phyloP scores from a whole-genome alignment of 2,329 filamentous ascomycete genomes.

The Trichoderma harzianum region DNA sequence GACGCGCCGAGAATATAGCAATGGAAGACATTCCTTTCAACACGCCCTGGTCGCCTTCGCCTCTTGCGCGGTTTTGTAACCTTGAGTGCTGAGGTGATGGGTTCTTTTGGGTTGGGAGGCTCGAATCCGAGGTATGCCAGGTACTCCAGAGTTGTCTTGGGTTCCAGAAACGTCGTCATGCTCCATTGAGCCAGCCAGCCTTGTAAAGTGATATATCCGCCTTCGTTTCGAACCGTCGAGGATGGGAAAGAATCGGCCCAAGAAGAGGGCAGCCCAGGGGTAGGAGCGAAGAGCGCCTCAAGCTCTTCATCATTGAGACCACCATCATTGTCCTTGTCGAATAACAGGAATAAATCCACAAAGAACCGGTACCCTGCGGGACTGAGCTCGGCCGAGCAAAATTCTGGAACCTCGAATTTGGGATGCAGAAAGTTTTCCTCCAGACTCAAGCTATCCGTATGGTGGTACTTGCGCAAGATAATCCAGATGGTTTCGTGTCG shows the following conservation, averaged over 20 bases:
- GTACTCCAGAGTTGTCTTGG: slow-evolving; percentile 92
- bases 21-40: slow-evolving; percentile 90
- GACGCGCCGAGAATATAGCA: slow-evolving; percentile 88
- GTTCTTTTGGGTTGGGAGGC: slow-evolving; percentile 68
- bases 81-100: slow-evolving; percentile 80
- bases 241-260: slow-evolving; percentile 92
- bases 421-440: slow-evolving; percentile 90
- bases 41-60: slow-evolving; percentile 73
- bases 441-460: slow-evolving; percentile 90
- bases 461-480: slow-evolving; percentile 89
- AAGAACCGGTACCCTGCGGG: slow-evolving; percentile 96
- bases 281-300: slow-evolving; percentile 83
- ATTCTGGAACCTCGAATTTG: slow-evolving; percentile 90
- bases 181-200: slow-evolving; percentile 99
- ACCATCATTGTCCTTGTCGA: slow-evolving; percentile 96
- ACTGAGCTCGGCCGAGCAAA: slow-evolving; percentile 88
- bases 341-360: slow-evolving; percentile 89
- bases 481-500: slow-evolving; percentile 98
- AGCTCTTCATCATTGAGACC: slow-evolving; percentile 85
- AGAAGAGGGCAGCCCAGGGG: slow-evolving; percentile 79
- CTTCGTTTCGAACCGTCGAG: slow-evolving; percentile 92
- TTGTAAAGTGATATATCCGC: slow-evolving; percentile 90
- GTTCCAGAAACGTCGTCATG: slow-evolving; percentile 97
- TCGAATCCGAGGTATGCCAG: slow-evolving; percentile 96
- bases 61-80: slow-evolving; percentile 89